Base-by-base conservation (phyloP, 202 grass and related monocot genomes). In the Hordeum pubiflorum region DNA sequence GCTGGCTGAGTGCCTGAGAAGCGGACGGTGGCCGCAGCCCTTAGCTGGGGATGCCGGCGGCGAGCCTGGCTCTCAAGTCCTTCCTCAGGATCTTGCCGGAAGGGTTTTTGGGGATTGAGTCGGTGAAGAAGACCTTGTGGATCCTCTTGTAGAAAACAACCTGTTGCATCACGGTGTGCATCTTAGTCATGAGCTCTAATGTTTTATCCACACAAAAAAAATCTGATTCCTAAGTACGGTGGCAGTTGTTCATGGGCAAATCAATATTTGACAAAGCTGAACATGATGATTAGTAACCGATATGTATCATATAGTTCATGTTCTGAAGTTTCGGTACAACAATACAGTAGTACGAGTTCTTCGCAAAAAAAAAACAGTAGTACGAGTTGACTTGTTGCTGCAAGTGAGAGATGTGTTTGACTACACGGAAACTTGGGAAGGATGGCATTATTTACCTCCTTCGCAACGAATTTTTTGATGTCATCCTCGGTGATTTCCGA, bases 131-230 rank as follows among this genome's bases (percentile, higher is more conserved):
- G 10, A 96, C 90, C 77, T 93, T 91, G 83, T 84, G 70, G 39
- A 96, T 91, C 64, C 86, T 93, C 83, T 96, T 96, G 83, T 96
- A 93, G 84, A 93, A 96, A 75, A 96, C 87, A 34, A 96, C 93
- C 93, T 96, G 82, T 15, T 64, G 2, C 63, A 84, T 68, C 31
- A 13, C 12, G 7, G 4, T 1, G 40, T 20, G 21, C 37, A 11
- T 40, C 12, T 27, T 37, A 83, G 80, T 57, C 10, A 8, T 12
- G 11, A 23, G 8, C 2, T 48, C 36, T 27, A 21, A 1, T n/a
- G 31, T 5, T 79, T 75, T 17, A 37, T 66, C 14, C 63, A 14
- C 41, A 56, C 29, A 31, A 1, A 56, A 14, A 18, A 58, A 7
- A 2, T 26, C 21, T 26, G 43, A 11, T 74, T 66, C 27, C 3